A percentile compares a stretch with the other conserved stretches of the same genome.
phyloP scores from a whole-genome alignment of 768 basidiomycete genomes.

The Leccinum obscurum region DNA sequence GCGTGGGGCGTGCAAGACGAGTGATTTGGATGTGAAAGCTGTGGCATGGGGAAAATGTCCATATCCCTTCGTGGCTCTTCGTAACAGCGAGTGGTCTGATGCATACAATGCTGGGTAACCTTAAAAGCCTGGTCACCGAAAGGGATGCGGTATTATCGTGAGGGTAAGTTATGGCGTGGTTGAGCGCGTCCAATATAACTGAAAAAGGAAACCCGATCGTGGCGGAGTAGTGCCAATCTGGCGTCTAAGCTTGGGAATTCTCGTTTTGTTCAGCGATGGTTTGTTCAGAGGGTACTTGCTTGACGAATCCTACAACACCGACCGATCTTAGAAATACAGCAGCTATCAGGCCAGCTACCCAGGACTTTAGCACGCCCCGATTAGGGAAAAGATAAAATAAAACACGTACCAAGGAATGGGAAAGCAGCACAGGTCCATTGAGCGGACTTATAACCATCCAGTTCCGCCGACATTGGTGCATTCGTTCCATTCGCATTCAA shows the following conservation, averaged over 20 bases:
- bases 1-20: neutral
- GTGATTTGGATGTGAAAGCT: neutral
- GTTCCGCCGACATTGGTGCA: conserved; percentile 37
- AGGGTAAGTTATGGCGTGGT: neutral
- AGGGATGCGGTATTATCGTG: conserved; percentile 4
- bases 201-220: neutral
- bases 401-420: conserved; percentile 49
- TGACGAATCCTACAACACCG: conserved; percentile 39
- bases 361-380: neutral
- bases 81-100: conserved; percentile 1
- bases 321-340: conserved; percentile 40
- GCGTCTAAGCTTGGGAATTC: conserved; percentile 7
- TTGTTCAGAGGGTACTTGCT: conserved; percentile 21
- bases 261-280: conserved; percentile 19
- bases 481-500: conserved; percentile 29
- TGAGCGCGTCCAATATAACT: neutral
- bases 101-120: neutral
- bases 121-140: neutral
- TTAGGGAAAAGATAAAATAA: neutral
- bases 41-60: neutral
- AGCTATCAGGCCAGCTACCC: conserved; percentile 33
- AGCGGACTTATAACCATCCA: conserved; percentile 60
- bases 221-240: neutral
- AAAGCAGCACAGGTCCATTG: conserved; percentile 68
- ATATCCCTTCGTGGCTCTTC: conserved; percentile 8